phyloP scores from a whole-genome alignment of 179 eudicot species.

The Silene coronaria region DNA sequence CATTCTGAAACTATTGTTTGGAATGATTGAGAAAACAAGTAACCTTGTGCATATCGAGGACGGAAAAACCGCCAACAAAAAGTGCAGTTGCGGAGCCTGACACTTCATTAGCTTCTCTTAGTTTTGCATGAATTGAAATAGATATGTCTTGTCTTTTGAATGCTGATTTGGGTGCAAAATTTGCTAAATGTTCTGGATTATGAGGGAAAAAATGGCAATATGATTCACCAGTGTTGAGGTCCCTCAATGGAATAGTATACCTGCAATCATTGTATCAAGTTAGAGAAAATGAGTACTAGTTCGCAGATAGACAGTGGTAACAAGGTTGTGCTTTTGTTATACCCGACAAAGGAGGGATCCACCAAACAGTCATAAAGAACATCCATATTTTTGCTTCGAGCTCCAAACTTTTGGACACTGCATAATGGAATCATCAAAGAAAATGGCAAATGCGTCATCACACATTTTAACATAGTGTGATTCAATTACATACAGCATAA shows the following conservation, averaged over 20 bases:
- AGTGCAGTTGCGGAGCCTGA: conserved; percentile 72
- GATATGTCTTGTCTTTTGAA: conserved; percentile 36
- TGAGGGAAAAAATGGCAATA: conserved; percentile 77
- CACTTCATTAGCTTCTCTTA: conserved; percentile 41
- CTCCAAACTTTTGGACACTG: conserved; percentile 35
- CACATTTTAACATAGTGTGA: neutral
- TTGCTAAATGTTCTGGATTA: conserved; percentile 65
- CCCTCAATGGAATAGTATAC: conserved; percentile 64
- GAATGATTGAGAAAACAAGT: conserved; percentile 4
- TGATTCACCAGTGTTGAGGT: conserved; percentile 52
- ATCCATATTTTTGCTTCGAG: conserved; percentile 30
- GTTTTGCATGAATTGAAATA: conserved; percentile 47
- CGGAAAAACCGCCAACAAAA: conserved; percentile 67
- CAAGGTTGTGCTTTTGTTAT: conserved; percentile 4
- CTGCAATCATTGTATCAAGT: conserved; percentile 24
- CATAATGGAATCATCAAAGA: conserved; percentile 3
- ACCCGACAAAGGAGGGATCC: conserved; percentile 76
- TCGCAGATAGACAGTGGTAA: neutral
- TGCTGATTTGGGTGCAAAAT: conserved; percentile 30
- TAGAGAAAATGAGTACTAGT: conserved; percentile 7
- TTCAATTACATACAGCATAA: neutral
- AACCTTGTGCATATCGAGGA: conserved; percentile 57
- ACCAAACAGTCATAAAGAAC: conserved; percentile 58
- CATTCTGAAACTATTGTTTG: neutral
- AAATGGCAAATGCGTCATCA: neutral